phyloP scores from a whole-genome alignment of 257 asterid species.

The Orobanche coerulescens region DNA sequence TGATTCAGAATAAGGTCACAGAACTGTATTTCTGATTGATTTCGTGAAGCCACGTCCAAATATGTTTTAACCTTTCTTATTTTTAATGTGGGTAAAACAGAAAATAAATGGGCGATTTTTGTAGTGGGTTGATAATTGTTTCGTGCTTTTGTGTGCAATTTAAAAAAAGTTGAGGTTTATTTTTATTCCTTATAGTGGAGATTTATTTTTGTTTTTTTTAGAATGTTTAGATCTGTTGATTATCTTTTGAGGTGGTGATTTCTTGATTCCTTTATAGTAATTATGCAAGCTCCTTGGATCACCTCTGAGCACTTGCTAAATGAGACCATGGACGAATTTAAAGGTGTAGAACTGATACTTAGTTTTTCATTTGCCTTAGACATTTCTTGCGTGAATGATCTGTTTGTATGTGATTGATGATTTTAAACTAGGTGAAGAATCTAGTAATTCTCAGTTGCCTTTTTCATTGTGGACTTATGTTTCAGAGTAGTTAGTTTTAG shows the following conservation, averaged over 20 bases:
- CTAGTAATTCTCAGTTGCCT: neutral
- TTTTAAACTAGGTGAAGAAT: neutral
- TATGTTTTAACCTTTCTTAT: neutral
- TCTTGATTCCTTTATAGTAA: conserved; percentile 3
- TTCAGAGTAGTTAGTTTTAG: neutral
- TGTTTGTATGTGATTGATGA: neutral
- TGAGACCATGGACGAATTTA: neutral
- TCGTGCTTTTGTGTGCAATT: neutral
- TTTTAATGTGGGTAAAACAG: neutral
- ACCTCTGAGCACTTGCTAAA: neutral
- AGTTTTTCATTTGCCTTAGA: neutral
- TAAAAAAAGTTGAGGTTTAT: neutral
- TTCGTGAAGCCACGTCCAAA: conserved; percentile 2
- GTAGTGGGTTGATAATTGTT: conserved; percentile 4
- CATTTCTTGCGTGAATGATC: neutral
- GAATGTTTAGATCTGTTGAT: conserved; percentile 23
- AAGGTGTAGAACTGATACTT: neutral
- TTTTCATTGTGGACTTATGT: neutral
- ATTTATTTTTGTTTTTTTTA: neutral
- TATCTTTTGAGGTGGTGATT: conserved; percentile 8
- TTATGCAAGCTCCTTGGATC: conserved; percentile 6
- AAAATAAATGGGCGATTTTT: neutral
- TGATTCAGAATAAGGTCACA: neutral
- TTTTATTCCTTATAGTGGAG: neutral
- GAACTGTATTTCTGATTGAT: neutral